Percentiles rank a stretch among this genome's conserved stretches.
These are phyloP conservation scores for Cladophialophora exuberans DNA, from an alignment of 2,329 filamentous ascomycete species.

Conservation along the genomic window DNA sequence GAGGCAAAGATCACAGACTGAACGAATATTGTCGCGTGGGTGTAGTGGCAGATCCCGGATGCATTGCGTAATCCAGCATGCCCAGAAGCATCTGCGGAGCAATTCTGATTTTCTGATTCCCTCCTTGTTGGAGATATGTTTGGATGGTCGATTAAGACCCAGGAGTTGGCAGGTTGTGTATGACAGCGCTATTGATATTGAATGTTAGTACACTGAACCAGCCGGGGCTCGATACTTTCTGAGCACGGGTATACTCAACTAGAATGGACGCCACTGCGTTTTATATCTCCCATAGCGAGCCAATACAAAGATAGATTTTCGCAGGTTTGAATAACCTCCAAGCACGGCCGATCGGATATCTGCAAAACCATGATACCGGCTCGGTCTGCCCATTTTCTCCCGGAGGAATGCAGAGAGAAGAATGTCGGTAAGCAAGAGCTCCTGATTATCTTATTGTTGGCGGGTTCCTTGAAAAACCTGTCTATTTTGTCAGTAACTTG, in stretches of 20 bases:
- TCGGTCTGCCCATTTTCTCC: not conserved
- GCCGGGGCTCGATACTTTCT: not conserved
- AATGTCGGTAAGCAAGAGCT: not conserved
- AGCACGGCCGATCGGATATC: not conserved
- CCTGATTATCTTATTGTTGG: not conserved
- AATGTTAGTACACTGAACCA: not conserved
- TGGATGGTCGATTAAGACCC: not conserved
- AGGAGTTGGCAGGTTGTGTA: not conserved
- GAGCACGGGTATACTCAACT: not conserved
- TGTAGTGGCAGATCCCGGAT: not conserved
- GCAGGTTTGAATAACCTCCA: not conserved
- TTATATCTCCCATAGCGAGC: not conserved
- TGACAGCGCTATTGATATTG: not conserved
- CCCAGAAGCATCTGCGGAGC: not conserved
- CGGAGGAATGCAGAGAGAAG: not conserved
- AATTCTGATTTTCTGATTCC: not conserved
- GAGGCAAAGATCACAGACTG: not conserved
- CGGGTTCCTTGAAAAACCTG: not conserved
- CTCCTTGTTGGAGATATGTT: conserved; percentile 1
- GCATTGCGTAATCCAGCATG: conserved; percentile 1
- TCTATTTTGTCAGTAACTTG: not conserved
- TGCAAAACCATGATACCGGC: conserved; percentile 1
- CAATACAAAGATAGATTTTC: conserved; percentile 1
- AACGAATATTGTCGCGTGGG: conserved; percentile 1
- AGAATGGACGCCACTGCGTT: not conserved